Base-by-base conservation (phyloP, 768 basidiomycete genomes). In the Guyanaporus albipodus region DNA sequence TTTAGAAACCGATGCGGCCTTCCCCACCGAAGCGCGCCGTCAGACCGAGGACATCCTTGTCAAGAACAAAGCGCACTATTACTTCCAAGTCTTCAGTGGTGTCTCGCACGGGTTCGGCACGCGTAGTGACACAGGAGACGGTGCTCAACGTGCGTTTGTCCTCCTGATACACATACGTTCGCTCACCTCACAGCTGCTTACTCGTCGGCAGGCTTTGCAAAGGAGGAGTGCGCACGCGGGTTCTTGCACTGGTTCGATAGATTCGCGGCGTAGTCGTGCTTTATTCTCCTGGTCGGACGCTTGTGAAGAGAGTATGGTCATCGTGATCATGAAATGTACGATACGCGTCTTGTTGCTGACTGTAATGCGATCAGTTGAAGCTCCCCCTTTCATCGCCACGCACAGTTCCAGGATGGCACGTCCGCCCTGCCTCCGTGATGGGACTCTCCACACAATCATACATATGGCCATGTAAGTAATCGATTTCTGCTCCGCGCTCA, bases 21-120 rank as follows among this genome's bases (percentile, higher is more conserved):
- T 84, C 69, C 70, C 78, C 2, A 19, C 68, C 0, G 69, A 71
- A n/a, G 71, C 73, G 0, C 78, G 82, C 26, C 76, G 75, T 21
- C 67, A 72, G 2, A 77, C 76, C 0, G 82, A 83, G 49, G 78
- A 80, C 38, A 74, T 81, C 8, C 61, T 85, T 14, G 67, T 72
- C 8, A 74, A 73, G 44, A 67, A 59, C 19, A 78, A 78, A 44
- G 73, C 74, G 0, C 67, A 64, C 0, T 84, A 83, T 57, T 75
- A 79, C 50, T 67, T 81, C 50, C 81, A 83, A 38, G 56, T 79
- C 14, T 83, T 83, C 58, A 75, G 77, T 5, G 66, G 69, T 0
- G 66, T 74, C 10, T 50, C 54, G 8, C 72, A 73, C 23, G 71
- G 72, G 4, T 73, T 73, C 24, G 66, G 54, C 28, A 38, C 64